Base-by-base conservation (phyloP, 129 eudicot species). In the Flaveria trinervia region DNA sequence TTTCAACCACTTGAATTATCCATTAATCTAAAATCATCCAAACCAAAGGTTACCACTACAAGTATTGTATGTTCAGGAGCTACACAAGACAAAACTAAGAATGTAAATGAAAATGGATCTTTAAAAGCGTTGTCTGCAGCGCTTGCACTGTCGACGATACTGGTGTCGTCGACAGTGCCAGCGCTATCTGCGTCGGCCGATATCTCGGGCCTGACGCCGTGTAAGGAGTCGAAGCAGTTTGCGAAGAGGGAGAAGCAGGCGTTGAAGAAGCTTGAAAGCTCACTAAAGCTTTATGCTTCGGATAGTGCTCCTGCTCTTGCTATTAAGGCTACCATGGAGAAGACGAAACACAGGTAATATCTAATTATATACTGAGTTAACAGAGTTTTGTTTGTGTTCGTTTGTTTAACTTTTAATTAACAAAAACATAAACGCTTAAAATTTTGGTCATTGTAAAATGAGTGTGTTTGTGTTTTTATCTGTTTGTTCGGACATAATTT, bases 241-340 rank as follows among this genome's bases (percentile, higher is more conserved):
- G 92, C 92, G 1, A 93, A 93, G 84, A 84, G 98, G 41, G 98
- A 93, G 91, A 93, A 93, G 64, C 97, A 93, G 79, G 82, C 79
- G 77, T 67, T 93, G 1, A 93, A 90, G 91, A 93, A 90, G 87
- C 92, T 93, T 4, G 91, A 90, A 82, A 81, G 81, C 6, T 86
- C 98, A 4, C 87, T 93, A 57, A 93, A 93, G 81, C 92, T 88
- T 52, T 93, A 93, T 69, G 97, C 89, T 4, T 93, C 97, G 1
- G 98, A 90, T 33, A 90, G 97, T 48, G 97, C 98, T 3, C 98
- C 98, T 52, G 98, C 98, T 13, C 92, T 93, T 57, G 98, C 98
- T n/a, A 87, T 93, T 33, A 85, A 93, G 30, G 98, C 98, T 71
- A 90, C 98, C 54, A 86, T 93, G 65, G 98, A 93, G 77, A 93